Percentiles rank a stretch among this genome's conserved stretches.
phyloP scores from a whole-genome alignment of 163 green algal species.

The Volvox carteri region DNA sequence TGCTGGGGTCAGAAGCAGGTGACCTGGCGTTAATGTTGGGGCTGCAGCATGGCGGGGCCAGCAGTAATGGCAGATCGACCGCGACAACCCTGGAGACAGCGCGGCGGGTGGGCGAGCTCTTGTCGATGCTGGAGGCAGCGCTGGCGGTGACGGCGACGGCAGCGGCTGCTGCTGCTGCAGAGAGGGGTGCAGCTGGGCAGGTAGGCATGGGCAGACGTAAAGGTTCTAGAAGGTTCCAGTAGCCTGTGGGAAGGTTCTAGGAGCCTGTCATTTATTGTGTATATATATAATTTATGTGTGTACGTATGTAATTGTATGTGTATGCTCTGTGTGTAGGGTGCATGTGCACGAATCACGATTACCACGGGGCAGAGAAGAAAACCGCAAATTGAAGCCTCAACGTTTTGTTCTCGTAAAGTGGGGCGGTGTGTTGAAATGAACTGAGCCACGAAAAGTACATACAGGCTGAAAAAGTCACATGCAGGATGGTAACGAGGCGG shows the following conservation, averaged over 20 bases:
- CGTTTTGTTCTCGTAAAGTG: background rate
- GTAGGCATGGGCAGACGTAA: background rate
- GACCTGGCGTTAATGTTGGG: background rate
- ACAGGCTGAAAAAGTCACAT: background rate
- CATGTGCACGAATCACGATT: background rate
- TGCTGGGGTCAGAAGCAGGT: slow-evolving; percentile 31
- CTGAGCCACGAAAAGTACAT: background rate
- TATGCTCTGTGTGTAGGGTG: background rate
- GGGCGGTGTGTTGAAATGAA: background rate
- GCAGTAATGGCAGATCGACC: too few species aligned
- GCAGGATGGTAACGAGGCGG: background rate
- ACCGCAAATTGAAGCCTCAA: background rate
- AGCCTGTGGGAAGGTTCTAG: background rate
- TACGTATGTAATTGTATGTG: background rate
- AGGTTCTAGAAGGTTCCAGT: too few species aligned
- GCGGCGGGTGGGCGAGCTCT: slow-evolving; percentile 31
- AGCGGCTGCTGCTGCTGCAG: background rate
- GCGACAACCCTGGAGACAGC: slow-evolving; percentile 31
- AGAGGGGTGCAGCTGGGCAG: background rate
- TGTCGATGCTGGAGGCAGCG: slow-evolving; percentile 50
- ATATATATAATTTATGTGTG: background rate
- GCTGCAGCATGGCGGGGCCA: background rate
- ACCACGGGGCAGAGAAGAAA: background rate
- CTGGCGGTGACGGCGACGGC: slow-evolving; percentile 20
- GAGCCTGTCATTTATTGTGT: background rate